These are phyloP conservation scores for Pouteria campechiana DNA, from an alignment of 179 eudicot genomes.

Conservation along the genomic window DNA sequence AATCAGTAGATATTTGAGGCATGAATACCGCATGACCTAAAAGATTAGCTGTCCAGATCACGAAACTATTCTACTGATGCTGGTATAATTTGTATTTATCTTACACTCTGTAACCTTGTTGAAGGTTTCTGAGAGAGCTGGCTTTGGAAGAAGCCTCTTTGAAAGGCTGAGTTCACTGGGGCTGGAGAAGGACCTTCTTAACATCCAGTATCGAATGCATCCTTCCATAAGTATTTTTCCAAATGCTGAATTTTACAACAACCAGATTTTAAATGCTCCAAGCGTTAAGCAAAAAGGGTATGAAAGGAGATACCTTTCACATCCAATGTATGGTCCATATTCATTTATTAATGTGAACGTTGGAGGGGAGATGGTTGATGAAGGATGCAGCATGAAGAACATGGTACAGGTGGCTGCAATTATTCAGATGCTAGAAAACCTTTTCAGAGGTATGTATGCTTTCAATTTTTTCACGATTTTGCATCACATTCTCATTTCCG, in stretches of 20 bases:
- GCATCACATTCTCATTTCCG: no score
- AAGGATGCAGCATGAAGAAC: not conserved
- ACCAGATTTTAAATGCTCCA: slow-evolving; percentile 2
- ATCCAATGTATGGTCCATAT: not conserved
- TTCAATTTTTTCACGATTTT: no score
- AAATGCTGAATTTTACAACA: slow-evolving; percentile 1
- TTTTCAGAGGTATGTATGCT: slow-evolving; percentile 4
- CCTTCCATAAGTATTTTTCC: slow-evolving; percentile 7
- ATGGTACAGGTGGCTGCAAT: slow-evolving; percentile 29
- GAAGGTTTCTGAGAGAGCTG: slow-evolving; percentile 1
- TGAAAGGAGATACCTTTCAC: not conserved
- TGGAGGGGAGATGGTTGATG: slow-evolving; percentile 2
- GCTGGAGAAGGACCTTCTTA: not conserved
- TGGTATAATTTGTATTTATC: no score
- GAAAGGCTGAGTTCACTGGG: slow-evolving; percentile 3
- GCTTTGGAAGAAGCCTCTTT: slow-evolving; percentile 6
- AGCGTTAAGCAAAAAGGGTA: not conserved
- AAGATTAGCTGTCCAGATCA: no score
- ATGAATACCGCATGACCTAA: no score
- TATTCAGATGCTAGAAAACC: slow-evolving; percentile 12
- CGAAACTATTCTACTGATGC: no score
- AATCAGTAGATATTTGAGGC: no score
- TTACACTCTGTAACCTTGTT: no score
- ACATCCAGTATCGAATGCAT: slow-evolving; percentile 5
- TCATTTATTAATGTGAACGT: slow-evolving; percentile 3